Base-by-base conservation (phyloP, 352 stramenopile species). In the Pythium plurisporium region DNA sequence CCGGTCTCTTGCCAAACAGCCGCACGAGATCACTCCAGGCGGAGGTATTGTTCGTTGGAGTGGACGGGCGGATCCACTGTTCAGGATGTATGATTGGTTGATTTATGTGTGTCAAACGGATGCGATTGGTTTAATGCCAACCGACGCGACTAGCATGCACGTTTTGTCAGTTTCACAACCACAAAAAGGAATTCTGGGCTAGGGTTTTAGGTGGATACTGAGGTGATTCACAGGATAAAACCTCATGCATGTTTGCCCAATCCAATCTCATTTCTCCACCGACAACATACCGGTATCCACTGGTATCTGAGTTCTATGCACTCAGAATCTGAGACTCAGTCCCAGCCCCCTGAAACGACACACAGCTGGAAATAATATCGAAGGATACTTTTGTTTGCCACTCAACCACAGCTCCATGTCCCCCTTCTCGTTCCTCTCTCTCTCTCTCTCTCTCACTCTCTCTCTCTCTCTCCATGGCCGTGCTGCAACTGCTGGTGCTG, bases 311-410 rank as follows among this genome's bases (percentile, higher is more conserved):
- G 5, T 2, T 5, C 2, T 30, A 31, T 3, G 14, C 20, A 17
- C n/a, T 51, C 20, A 22, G 25, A 10, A 49, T 36, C 6, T 14
- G 17, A 43, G 41, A 44, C 3, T 44, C 37, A 44, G 37, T n/a
- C n/a, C n/a, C n/a, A n/a, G n/a, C n/a, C n/a, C n/a, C n/a, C n/a
- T n/a, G 20, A 53, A 46, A 48, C 31, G 53, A 38, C 43, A 54
- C 42, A 49, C 29, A 34, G n/a, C n/a, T n/a, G n/a, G n/a, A n/a
- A 40, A 43, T 38, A 57, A 65, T 49, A 65, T 65, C 14, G 58
- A 65, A 65, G 48, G 58, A 65, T 55, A 54, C 27, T 44, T 43
- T 43, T 43, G 5, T 17, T 17, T 10, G 5, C 36, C 36, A 42
- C 8, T 6, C 36, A n/a, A n/a, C n/a, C n/a, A n/a, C n/a, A n/a